phyloP scores from a whole-genome alignment of 2,329 filamentous ascomycete genomes.

The Epichloe amarillans region DNA sequence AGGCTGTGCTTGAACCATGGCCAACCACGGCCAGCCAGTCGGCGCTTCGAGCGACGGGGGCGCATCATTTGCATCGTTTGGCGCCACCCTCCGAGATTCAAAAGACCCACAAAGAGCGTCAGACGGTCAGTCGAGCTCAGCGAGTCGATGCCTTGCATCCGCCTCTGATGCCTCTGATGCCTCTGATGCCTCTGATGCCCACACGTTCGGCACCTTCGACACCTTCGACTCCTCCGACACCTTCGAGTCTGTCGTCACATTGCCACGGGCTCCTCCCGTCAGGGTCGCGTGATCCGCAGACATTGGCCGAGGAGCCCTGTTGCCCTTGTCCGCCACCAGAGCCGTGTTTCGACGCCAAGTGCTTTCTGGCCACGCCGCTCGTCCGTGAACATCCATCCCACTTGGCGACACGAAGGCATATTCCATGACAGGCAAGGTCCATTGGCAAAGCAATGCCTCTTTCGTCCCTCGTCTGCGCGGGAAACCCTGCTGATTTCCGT shows the following conservation, averaged over 20 bases:
- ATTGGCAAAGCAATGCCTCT: neutral
- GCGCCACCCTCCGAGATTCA: slow-evolving; percentile 23
- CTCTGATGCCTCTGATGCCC: neutral
- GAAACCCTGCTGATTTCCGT: neutral
- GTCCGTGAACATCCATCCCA: neutral
- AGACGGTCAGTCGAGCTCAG: slow-evolving; percentile 21
- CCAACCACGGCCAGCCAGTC: slow-evolving; percentile 18
- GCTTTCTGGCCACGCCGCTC: neutral
- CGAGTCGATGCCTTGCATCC: slow-evolving; percentile 31
- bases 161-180: neutral
- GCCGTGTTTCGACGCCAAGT: slow-evolving; percentile 1
- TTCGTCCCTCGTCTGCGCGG: neutral
- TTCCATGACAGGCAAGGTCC: neutral
- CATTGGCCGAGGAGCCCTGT: slow-evolving; percentile 16
- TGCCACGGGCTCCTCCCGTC: slow-evolving; percentile 16
- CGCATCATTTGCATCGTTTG: slow-evolving; percentile 23
- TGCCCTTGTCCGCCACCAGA: neutral
- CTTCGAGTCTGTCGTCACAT: neutral
- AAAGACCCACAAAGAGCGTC: slow-evolving; percentile 23
- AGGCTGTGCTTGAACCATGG: slow-evolving; percentile 2
- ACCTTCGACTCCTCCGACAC: neutral
- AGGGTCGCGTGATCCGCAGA: slow-evolving; percentile 18
- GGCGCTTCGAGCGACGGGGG: slow-evolving; percentile 21
- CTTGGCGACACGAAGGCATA: neutral
- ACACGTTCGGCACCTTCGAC: neutral